These are phyloP conservation scores for Apiospora phragmitis DNA, from an alignment of 2,329 filamentous ascomycete species.

Conservation along the genomic window DNA sequence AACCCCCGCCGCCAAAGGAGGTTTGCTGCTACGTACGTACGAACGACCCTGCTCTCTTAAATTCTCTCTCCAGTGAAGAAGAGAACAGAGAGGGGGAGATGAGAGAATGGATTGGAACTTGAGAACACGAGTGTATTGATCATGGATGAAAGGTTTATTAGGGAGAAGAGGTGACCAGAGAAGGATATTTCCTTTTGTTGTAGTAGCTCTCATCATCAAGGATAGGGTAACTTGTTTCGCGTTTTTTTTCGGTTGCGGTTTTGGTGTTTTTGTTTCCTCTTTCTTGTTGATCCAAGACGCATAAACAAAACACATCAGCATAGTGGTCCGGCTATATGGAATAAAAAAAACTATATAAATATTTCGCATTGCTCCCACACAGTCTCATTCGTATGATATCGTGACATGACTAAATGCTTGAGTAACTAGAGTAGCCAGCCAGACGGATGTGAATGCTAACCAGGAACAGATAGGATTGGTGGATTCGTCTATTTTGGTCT, in stretches of 20 bases:
- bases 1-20: neutral
- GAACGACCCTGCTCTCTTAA: neutral
- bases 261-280: neutral
- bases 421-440: neutral
- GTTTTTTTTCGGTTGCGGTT: conserved; percentile 1
- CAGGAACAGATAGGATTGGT: neutral
- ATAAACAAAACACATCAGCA: conserved; percentile 2
- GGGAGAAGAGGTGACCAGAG: neutral
- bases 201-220: conserved; percentile 1
- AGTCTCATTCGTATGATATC: neutral
- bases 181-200: neutral
- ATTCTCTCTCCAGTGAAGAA: neutral
- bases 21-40: neutral
- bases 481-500: neutral
- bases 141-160: conserved; percentile 1
- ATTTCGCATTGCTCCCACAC: neutral
- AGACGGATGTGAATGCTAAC: neutral
- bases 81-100: neutral
- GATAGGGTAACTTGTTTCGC: neutral
- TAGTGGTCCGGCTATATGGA: conserved; percentile 6
- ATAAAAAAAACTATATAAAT: neutral
- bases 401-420: neutral
- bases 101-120: neutral
- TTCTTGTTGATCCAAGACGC: conserved; percentile 3
- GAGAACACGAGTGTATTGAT: conserved; percentile 8